Evolutionary conservation across 352 stramenopile species (phyloP), one percentile per base, ranked within the genome.

Genomic region (Phytophthora crassamura): DNA sequence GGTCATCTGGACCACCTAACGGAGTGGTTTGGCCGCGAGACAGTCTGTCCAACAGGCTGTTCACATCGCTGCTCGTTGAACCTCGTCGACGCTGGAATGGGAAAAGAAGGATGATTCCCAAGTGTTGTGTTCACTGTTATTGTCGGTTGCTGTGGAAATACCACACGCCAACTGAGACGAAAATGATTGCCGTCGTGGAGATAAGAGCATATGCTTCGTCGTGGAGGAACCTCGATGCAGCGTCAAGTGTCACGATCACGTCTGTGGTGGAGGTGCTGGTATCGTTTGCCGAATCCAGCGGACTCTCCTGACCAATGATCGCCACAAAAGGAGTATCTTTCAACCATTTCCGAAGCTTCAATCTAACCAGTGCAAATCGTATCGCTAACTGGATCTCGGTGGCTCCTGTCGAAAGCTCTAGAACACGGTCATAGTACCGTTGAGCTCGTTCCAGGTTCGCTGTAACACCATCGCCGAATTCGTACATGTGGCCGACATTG

Each of bases 1-100:
- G 91, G 91, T 12, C 91, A 97, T 53, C 57, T 97, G 16, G 75
- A 95, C 20, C 87, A 95, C 73, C 63, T 96, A 28, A 74, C 81
- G 2, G 85, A 94, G 32, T 96, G 88, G 86, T 96, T 95, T 77
- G 60, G 64, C 12, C 73, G 75, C 22, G 80, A 92, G 40, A 76
- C 78, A 25, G 69, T 86, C 28, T 95, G 87, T 40, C 87, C 87
- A 22, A 91, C 87, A 22, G 87, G 86, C 0, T 95, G 88, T 59
- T 89, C 82, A 0, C 84, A 95, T 59, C 75, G 69, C 11, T 90
- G 81, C 53, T 84, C 81, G 10, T 60, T 89, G 35, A 82, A 68
- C n/a, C 35, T 87, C 15, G 65, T 82, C 16, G 34, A 66, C 9
- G 20, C 47, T 42, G 49, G 47, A 1, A 65, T 59, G 35, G 46